Evolutionary conservation across 1,139 yeast genomes (phyloP), one percentile per base, ranked within the genome.

Genomic region (Protomyces gravidus): DNA sequence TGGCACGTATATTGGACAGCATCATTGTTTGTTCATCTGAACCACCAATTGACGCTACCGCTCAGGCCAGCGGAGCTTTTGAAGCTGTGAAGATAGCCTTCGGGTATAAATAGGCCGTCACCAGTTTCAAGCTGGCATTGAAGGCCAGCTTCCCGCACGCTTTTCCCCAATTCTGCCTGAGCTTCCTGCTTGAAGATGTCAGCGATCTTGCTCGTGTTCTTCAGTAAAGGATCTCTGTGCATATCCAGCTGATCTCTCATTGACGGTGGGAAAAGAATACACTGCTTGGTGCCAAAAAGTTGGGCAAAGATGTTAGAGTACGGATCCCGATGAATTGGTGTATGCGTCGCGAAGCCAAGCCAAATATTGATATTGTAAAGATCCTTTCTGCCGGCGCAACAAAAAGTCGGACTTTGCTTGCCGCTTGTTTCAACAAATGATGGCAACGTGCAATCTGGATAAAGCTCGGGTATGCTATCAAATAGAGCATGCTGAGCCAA

Each of bases 1-100:
- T n/a, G n/a, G n/a, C n/a, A n/a, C n/a, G n/a, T n/a, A n/a, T n/a
- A 13, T 9, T 28, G 13, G 2, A n/a, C 19, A 17, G 21, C 42
- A 17, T 36, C 42, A 36, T 36, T 36, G 42, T 45, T 45, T 45
- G 36, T 19, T 11, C 36, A 53, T 27, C 39, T 19, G 23, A 53
- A 53, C 58, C 58, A 53, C 58, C 58, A 53, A 53, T 53, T 53
- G 51, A 53, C 47, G 17, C 51, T 45, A 32, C 50, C 27, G 9
- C 51, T 45, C 15, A 53, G 17, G 11, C 51, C 58, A 6, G n/a
- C 47, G n/a, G 26, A 23, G 13, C 58, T 51, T 13, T 53, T 45
- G 47, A 53, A 53, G 36, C 58, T 53, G 39, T 53, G 58, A 11
- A 53, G n/a, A 50, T 51, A 53, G 23, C 58, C 58, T 36, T 46